phyloP scores from a whole-genome alignment of 805 yeast species.

The Candida xiaguanensis region DNA sequence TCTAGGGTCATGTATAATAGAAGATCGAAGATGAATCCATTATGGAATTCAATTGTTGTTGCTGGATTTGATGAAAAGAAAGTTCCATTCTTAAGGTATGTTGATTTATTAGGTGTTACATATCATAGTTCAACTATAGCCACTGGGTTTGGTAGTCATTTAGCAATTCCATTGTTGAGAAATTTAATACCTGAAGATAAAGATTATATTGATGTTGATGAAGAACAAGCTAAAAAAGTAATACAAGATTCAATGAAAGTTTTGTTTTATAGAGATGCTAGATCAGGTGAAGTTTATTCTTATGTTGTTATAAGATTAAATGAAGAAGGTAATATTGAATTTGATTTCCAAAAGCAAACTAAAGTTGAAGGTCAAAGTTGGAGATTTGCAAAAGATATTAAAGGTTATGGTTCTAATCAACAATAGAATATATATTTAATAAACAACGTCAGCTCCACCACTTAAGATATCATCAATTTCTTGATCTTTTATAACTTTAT shows the following conservation, averaged over 20 bases:
- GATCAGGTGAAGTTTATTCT: conserved; percentile 83
- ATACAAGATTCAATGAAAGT: conserved; percentile 89
- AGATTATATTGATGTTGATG: conserved; percentile 65
- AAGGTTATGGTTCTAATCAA: conserved; percentile 83
- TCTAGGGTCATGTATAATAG: conserved; percentile 81
- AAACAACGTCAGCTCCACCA: conserved; percentile 76
- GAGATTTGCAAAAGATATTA: conserved; percentile 84
- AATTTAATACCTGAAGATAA: conserved; percentile 75
- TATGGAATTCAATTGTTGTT: conserved; percentile 91
- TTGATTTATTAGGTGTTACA: conserved; percentile 88
- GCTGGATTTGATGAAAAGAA: conserved; percentile 76
- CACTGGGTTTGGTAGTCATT: conserved; percentile 94
- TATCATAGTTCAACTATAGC: conserved; percentile 86
- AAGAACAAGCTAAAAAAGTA: conserved; percentile 73
- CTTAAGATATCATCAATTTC: conserved; percentile 76
- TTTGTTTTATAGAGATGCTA: conserved; percentile 91
- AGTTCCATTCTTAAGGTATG: conserved; percentile 73
- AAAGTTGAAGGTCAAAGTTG: conserved; percentile 76
- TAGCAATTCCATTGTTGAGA: conserved; percentile 90
- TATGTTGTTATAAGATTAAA: conserved; percentile 61
- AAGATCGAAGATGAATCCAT: conserved; percentile 90
- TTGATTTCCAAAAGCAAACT: conserved; percentile 61
- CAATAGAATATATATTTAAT: conserved; percentile 25
- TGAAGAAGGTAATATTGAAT: conserved; percentile 40
- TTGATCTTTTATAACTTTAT: conserved; percentile 51